Evolutionary conservation across 192 early-diverging fungal genomes (phyloP), one percentile per base, ranked within the genome.

Genomic region (Backusella liffmaniae): DNA sequence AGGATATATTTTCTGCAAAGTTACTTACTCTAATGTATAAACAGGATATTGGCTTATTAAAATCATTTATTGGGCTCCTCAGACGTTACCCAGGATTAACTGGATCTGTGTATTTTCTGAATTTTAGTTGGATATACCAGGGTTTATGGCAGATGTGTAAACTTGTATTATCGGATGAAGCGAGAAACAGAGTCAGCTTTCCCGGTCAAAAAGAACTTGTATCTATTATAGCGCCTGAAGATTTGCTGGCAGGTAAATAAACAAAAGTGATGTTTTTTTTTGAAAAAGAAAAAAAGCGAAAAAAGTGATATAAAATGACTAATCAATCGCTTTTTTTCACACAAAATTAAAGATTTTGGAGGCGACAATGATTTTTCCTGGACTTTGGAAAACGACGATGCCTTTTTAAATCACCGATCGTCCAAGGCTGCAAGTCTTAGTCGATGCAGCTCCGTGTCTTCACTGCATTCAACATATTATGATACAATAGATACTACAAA

Each of bases 51-150:
- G 16, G 53, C 7, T 65, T 73, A 41, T 32, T 73, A 5, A 73
- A 73, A 34, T 41, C 72, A 65, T 41, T 73, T 62, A 21, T 65
- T 39, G n/a, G 21, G 1, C 15, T 73, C 4, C 35, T 73, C 23
- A 56, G 72, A 37, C 69, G 75, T 18, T 82, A 65, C 65, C 81
- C 81, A 9, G 73, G 73, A 44, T 71, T 73, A 29, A 66, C 76
- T 26, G 76, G 73, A 0, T 71, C 72, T 42, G 80, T 84, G n/a
- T 82, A 75, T 26, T 51, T 85, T 1, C 59, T 85, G 32, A 84
- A 84, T 66, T 85, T 82, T 77, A 80, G 84, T 8, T 84, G 82
- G 82, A 84, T 84, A 77, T 85, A 83, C 41, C 72, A 75, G 36
- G 79, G 82, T 9, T 16, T 85, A 30, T 85, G 84, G 84, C 82